phyloP scores from a whole-genome alignment of 2,329 filamentous ascomycete genomes.

The Stagonosporopsis vannaccii region DNA sequence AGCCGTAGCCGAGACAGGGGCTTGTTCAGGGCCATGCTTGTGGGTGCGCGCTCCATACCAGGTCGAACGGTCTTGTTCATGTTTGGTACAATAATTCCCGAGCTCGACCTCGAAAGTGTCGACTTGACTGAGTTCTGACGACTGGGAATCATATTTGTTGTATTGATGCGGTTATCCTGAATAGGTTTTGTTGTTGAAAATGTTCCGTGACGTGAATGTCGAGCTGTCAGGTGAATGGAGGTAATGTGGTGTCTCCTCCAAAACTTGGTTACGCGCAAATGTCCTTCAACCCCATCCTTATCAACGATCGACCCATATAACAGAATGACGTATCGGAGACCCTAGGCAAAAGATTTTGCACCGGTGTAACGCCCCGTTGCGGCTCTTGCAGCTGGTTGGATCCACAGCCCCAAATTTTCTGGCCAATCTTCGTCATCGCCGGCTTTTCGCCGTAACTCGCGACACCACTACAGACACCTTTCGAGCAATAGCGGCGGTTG shows the following conservation, averaged over 20 bases:
- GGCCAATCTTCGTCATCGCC: conserved; percentile 31
- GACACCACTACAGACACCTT: conserved; percentile 18
- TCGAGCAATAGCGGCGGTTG: conserved; percentile 28
- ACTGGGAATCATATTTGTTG: conserved; percentile 20
- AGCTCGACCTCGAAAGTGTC: conserved; percentile 17
- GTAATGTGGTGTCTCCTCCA: conserved; percentile 1
- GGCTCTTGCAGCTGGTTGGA: conserved; percentile 30
- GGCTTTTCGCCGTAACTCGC: conserved; percentile 23
- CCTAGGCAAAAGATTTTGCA: conserved; percentile 39
- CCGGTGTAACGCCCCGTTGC: conserved; percentile 31
- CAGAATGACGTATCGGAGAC: conserved; percentile 36
- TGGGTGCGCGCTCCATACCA: conserved; percentile 36
- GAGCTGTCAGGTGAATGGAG: conserved; percentile 2
- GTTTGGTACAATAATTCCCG: conserved; percentile 35
- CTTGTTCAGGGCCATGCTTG: conserved; percentile 34
- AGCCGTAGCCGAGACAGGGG: conserved; percentile 43
- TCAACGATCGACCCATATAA: conserved; percentile 24
- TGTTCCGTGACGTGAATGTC: conserved; percentile 21
- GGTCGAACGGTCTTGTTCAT: conserved; percentile 33
- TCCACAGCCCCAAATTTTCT: conserved; percentile 29
- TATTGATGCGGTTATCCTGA: conserved; percentile 7
- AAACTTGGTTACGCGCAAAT: conserved; percentile 1
- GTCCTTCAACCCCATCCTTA: conserved; percentile 17
- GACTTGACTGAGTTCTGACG: conserved; percentile 20
- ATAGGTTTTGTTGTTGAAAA: neutral